Evolutionary conservation across 1,139 yeast genomes (phyloP), one percentile per base, ranked within the genome.

Genomic region (Yamadazyma songkhlaensis): DNA sequence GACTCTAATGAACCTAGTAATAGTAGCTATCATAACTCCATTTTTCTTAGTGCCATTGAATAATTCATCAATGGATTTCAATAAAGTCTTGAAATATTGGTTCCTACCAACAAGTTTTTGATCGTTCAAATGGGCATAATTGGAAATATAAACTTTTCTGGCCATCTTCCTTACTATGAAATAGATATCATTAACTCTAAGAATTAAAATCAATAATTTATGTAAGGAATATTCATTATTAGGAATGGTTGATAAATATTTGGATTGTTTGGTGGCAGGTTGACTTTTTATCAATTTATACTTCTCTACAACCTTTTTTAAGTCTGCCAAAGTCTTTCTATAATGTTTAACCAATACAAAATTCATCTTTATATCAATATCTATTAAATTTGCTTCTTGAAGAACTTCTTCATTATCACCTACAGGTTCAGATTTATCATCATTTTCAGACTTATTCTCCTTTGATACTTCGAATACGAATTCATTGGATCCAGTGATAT

Each of bases 1-100:
- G 43, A 71, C 72, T 32, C 81, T 61, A 2, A 79, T 60, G 27
- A 73, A 66, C 40, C 77, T 64, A 0, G 79, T 64, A 28, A 79
- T 60, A 6, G 69, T 67, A 7, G 82, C 77, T 27, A 78, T 58
- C 17, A 79, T 51, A 12, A 74, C 64, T 9, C 79, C 79, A 47
- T 77, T 79, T 45, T 73, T 77, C 47, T 65, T 77, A 10, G 75
- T 54, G 4, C 65, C 57, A 39, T 68, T 68, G 53, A 77, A 74
- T 31, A 61, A 55, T 4, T 67, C 73, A 25, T 73, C 74, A 45
- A 74, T 57, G 12, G 57, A 57, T 10, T 54, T 59, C 31, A 78
- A 49, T 2, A 64, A 40, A 32, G 42, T 46, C 40, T 55, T 65
- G 48, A 57, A 70, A 40, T 50, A 63, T 5, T 52, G 42, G 35